Evolutionary conservation across 2,329 filamentous ascomycete species (phyloP).

Genomic region (Colletotrichum theobromicola): DNA sequence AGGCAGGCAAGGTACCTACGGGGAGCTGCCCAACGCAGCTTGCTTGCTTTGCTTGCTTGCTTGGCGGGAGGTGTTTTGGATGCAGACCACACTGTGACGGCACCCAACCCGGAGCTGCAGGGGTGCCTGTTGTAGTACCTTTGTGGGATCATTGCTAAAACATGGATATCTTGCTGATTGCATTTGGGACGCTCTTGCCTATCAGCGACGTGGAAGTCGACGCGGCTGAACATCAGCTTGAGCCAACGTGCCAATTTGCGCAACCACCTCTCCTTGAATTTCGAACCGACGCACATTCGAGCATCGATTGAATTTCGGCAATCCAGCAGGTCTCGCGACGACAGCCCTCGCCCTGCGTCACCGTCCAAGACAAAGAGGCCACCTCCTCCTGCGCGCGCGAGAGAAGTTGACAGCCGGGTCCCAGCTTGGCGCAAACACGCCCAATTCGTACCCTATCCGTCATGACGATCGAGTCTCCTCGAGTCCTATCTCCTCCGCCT

Average conservation of each 20-base stretch:
- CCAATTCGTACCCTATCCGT: slow-evolving; percentile 7
- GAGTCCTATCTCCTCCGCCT: slow-evolving; percentile 10
- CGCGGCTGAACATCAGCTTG: slow-evolving; percentile 17
- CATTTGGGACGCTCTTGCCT: slow-evolving; percentile 14
- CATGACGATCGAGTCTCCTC: slow-evolving; percentile 24
- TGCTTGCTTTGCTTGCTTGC: background rate
- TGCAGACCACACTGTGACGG: background rate
- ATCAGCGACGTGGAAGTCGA: slow-evolving; percentile 18
- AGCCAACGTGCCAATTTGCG: background rate
- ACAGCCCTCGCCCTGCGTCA: background rate
- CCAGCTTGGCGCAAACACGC: slow-evolving; percentile 16
- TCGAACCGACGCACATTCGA: background rate
- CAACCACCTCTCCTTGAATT: background rate
- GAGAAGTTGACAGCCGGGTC: background rate
- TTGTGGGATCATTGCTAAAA: slow-evolving; percentile 16
- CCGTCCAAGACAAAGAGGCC: background rate
- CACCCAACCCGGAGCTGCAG: slow-evolving; percentile 1
- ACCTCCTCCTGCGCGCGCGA: background rate
- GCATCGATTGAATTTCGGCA: background rate
- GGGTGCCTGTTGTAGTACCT: background rate
- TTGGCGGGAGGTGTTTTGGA: background rate
- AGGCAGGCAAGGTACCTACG: background rate
- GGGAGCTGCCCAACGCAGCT: slow-evolving; percentile 3
- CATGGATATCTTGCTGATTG: slow-evolving; percentile 10
- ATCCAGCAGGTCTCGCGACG: background rate